A percentile compares a stretch with the other conserved stretches of the same genome.
Conservation (phyloP, 2,329 filamentous ascomycete genomes). For the Drechslera avenae region DNA sequence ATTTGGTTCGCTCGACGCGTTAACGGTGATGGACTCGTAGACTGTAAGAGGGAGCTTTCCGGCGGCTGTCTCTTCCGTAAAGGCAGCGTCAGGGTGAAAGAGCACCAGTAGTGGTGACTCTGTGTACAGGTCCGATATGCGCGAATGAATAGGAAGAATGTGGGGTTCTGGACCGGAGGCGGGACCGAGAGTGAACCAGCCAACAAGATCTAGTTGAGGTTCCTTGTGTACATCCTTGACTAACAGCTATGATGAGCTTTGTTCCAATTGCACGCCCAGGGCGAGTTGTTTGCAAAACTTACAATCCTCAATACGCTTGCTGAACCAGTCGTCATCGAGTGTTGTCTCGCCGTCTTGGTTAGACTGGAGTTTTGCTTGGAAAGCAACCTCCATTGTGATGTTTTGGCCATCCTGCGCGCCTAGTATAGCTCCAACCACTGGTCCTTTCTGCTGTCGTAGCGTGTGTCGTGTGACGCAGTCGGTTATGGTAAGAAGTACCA, state of each 20-base stretch:
- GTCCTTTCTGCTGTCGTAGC: conserved; percentile 73
- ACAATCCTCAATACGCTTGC: conserved; percentile 83
- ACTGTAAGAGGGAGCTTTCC: conserved; percentile 88
- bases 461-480: conserved; percentile 94
- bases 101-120: conserved; percentile 87
- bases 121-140: conserved; percentile 75
- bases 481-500: conserved; percentile 94
- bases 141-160: conserved; percentile 75
- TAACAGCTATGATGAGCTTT: conserved; percentile 47
- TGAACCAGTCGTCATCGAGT: conserved; percentile 75
- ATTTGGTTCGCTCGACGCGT: conserved; percentile 37
- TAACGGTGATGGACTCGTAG: conserved; percentile 73
- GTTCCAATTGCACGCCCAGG: neutral
- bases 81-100: conserved; percentile 72
- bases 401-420: conserved; percentile 90
- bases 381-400: conserved; percentile 90
- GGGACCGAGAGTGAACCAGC: conserved; percentile 85
- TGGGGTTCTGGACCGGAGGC: conserved; percentile 70
- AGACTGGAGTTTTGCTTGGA: conserved; percentile 69
- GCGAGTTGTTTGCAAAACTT: conserved; percentile 43
- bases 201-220: conserved; percentile 79
- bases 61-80: conserved; percentile 61
- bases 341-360: conserved; percentile 61
- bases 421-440: conserved; percentile 84
- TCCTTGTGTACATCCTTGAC: conserved; percentile 88